Percentiles rank a stretch among this genome's conserved stretches.
Conservation (phyloP, 2,329 filamentous ascomycete species). For the Whalleya microplaca region DNA sequence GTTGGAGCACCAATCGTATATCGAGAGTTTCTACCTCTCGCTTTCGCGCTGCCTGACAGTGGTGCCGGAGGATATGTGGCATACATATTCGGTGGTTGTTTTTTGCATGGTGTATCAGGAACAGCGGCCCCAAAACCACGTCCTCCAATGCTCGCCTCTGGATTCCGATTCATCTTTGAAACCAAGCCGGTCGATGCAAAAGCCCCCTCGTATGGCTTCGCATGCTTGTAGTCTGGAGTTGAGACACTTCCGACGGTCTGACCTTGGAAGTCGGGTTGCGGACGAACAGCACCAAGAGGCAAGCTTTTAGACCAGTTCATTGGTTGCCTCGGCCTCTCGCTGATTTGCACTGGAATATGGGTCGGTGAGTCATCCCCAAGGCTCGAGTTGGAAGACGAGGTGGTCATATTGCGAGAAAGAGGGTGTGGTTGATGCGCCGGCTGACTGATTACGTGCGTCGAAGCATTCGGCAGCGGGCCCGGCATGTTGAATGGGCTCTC, state of each 20-base stretch:
- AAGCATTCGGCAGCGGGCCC: constrained; percentile 55
- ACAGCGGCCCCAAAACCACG: constrained; percentile 63
- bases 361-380: constrained; percentile 70
- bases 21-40: constrained; percentile 64
- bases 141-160: constrained; percentile 65
- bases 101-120: constrained; percentile 96
- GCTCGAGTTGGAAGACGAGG: constrained; percentile 83
- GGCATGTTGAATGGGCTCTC: constrained; percentile 68
- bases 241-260: constrained; percentile 53
- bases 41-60: constrained; percentile 59
- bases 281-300: constrained; percentile 48
- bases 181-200: constrained; percentile 95
- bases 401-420: constrained; percentile 82
- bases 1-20: constrained; percentile 80
- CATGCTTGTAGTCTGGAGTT: constrained; percentile 78
- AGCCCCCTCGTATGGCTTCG: constrained; percentile 76
- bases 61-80: constrained; percentile 65
- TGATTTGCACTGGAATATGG: constrained; percentile 59
- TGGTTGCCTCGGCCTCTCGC: constrained; percentile 53
- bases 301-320: constrained; percentile 75
- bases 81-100: constrained; percentile 69
- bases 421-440: constrained; percentile 70
- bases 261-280: constrained; percentile 25
- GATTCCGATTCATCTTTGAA: constrained; percentile 88
- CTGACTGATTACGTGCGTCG: constrained; percentile 52